Evolutionary conservation across 2,329 filamentous ascomycete genomes (phyloP).

Genomic region (Exophiala lecanii-corni): DNA sequence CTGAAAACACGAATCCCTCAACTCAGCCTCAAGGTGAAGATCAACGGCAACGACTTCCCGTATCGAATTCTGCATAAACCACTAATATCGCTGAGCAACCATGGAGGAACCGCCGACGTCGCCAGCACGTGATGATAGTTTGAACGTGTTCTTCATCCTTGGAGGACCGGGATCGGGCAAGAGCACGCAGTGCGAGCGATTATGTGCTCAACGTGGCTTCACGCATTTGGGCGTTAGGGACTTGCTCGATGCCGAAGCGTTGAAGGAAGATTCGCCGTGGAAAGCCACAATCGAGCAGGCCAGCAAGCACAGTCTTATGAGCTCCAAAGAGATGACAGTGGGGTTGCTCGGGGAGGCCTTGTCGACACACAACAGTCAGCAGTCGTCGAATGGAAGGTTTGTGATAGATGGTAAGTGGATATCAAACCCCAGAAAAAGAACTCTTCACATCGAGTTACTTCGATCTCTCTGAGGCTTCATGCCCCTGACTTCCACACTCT

Average conservation of each 20-base stretch:
- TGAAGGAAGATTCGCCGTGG: neutral
- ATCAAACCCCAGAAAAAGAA: too few relatives aligned
- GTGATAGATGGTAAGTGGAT: conserved; percentile 1
- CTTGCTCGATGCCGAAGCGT: neutral
- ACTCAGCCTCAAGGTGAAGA: too few relatives aligned
- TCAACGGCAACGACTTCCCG: too few relatives aligned
- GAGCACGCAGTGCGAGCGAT: neutral
- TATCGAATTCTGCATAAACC: too few relatives aligned
- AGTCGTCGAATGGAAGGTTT: neutral
- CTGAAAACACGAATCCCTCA: too few relatives aligned
- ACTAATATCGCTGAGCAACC: too few relatives aligned
- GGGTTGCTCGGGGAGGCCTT: neutral
- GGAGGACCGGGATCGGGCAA: conserved; percentile 1
- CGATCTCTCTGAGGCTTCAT: too few relatives aligned
- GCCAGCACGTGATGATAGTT: neutral
- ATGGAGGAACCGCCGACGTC: too few relatives aligned
- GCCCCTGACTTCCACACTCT: too few relatives aligned
- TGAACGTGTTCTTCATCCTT: neutral
- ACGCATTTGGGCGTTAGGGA: neutral
- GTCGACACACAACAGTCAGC: neutral
- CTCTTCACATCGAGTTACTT: too few relatives aligned
- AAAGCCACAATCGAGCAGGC: neutral
- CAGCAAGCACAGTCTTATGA: neutral
- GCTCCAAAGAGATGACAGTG: neutral
- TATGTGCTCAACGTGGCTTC: neutral